Conservation (phyloP, 768 basidiomycete genomes). For the Cubamyces lactineus region DNA sequence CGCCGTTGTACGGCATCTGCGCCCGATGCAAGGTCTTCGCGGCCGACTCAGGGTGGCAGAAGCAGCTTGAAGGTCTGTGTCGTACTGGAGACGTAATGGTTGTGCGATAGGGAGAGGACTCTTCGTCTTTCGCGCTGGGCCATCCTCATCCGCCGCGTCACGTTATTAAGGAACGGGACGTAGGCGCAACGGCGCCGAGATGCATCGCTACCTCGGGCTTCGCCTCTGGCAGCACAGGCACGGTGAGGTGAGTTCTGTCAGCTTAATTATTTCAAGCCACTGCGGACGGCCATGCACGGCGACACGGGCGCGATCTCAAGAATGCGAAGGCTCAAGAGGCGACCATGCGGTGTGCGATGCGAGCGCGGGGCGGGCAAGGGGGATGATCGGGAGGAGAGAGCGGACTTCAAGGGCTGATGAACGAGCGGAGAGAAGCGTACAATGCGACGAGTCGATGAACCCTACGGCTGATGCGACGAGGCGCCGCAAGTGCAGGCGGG, state of each 20-base stretch:
- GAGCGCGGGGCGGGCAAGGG: neutral
- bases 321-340: neutral
- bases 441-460: neutral
- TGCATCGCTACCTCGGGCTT: too few species aligned
- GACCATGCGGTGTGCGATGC: neutral
- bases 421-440: constrained; percentile 14
- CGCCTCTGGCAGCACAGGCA: too few species aligned
- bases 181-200: neutral
- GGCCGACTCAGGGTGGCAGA: neutral
- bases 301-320: neutral
- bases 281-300: too few species aligned
- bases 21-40: constrained; percentile 2
- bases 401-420: constrained; percentile 13
- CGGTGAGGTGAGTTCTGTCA: too few species aligned
- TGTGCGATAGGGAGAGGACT: neutral
- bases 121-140: neutral
- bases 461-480: constrained; percentile 7
- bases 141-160: constrained; percentile 3
- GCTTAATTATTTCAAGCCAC: too few species aligned
- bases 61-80: neutral
- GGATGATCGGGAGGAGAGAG: constrained; percentile 2
- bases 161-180: constrained; percentile 16
- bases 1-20: neutral
- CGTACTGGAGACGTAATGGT: constrained; percentile 25
- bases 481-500: neutral